A percentile compares a stretch with the other conserved stretches of the same genome.
These are phyloP conservation scores for Zygnema cylindricum DNA, from an alignment of 139 green algal genomes.

Conservation along the genomic window DNA sequence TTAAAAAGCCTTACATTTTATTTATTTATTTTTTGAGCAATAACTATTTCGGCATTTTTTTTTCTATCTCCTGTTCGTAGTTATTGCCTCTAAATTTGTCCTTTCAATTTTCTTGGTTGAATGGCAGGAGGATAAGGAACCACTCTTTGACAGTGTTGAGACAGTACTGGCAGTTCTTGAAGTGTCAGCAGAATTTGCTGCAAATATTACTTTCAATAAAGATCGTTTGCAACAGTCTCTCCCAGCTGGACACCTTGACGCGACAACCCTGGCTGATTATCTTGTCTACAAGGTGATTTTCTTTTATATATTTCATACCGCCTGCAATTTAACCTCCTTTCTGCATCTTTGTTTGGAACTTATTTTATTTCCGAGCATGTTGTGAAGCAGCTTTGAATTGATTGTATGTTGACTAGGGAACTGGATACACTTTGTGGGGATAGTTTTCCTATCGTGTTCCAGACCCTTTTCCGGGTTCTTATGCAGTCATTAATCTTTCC, in stretches of 20 bases:
- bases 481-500: no score
- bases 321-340: neutral
- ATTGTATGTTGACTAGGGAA: no score
- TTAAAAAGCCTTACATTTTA: no score
- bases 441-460: no score
- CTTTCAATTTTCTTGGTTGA: slow-evolving; percentile 11
- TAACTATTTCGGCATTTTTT: no score
- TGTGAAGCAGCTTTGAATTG: slow-evolving; percentile 1
- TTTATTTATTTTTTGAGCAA: no score
- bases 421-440: no score
- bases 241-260: slow-evolving; percentile 77
- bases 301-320: neutral
- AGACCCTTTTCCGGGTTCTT: no score
- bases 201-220: slow-evolving; percentile 86
- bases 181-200: slow-evolving; percentile 91
- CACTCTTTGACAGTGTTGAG: slow-evolving; percentile 96
- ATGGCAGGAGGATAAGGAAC: slow-evolving; percentile 83
- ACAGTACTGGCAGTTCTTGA: slow-evolving; percentile 85
- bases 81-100: no score
- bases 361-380: neutral
- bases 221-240: slow-evolving; percentile 80
- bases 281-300: slow-evolving; percentile 88
- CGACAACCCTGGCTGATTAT: slow-evolving; percentile 98
- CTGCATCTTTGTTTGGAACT: neutral
- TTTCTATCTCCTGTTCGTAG: no score